Evolutionary conservation across 23 red algal genomes (phyloP), one percentile per base, ranked within the genome.

Genomic region (Agarophyton chilense): DNA sequence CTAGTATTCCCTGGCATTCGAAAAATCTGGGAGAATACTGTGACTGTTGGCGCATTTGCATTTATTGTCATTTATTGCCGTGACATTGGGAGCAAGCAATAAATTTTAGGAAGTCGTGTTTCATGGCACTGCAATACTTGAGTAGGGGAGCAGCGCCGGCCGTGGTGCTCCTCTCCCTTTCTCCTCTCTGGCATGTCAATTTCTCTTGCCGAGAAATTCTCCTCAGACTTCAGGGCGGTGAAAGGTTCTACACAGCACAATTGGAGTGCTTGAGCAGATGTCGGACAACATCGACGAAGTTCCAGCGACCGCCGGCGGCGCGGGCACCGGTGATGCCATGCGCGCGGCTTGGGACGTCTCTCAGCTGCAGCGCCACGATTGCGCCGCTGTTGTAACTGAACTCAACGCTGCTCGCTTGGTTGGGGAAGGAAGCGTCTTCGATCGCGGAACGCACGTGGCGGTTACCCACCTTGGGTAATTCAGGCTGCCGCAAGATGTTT

Each of bases 361-460:
- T 49, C 7, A 49, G 45, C 13, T 10, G 45, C 45, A 13, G 13
- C 45, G 22, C n/a, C 72, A 53, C 4, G 19, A 50, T 4, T 50
- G 17, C 29, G 72, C 43, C 38, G 40, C 72, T 5, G 38, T 47
- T 32, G 35, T 49, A 2, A 53, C 10, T 13, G 72, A 77, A 13
- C 40, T 77, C 31, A 77, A 77, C 19, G 72, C 72, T 45, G 10
- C 72, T 10, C 45, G 32, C 16, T n/a, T 77, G 7, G 72, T 77
- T 3, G 36, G 72, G 38, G 72, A 77, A 77, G 72, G 35, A 28
- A 53, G 39, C 19, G 72, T 77, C 38, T 50, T 77, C 19, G 39
- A 77, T 5, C 10, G 72, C 14, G 72, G 35, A 2, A 17, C 72
- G 4, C 40, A 77, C 4, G 72, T 50, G 9, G 36, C 72, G 4